Evolutionary conservation across 1,284 basidiomycete genomes (phyloP), one percentile per base, ranked within the genome.

Genomic region (Phellopilus nigrolimitatus): DNA sequence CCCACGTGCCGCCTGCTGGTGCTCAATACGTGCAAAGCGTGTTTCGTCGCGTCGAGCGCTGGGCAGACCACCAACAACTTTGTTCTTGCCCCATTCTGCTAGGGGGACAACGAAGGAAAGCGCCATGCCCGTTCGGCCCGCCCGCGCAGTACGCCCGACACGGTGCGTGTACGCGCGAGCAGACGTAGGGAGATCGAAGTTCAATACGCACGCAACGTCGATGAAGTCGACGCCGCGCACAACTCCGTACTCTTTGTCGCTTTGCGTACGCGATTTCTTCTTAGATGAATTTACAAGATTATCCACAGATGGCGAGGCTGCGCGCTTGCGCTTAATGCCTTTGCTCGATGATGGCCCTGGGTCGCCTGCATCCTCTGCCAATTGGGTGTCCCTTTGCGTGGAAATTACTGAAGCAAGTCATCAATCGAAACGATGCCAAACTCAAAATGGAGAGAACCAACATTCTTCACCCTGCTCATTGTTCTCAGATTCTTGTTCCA

Each of bases 171-270:
- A 99, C 2, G 92, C 80, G n/a, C 84, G 85, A 2, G 90, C 78
- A 0, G 91, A 88, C 2, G 83, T 76, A 0, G 97, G 97, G 6
- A 99, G 78, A 68, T 99, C 97, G 69, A 99, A 99, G 73, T 99
- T 99, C 70, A 99, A 81, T 6, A 99, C 97, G 61, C 95, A 98
- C 2, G 95, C 87, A 40, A 99, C 97, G 60, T 97, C 89, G 61
- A 98, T 79, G 67, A 99, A 99, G 70, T 99, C 97, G 57, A 99
- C 85, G 1, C 97, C 97, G 38, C 97, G 89, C 1, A 93, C 94
- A 47, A 98, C 91, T 37, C 95, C 94, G 62, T 95, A 98, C 64
- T 97, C 91, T 49, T 79, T 83, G 62, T 88, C 87, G 17, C 60
- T 34, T 19, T 51, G 66, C 8, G 58, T 63, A 21, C 59, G 62